A percentile compares a stretch with the other conserved stretches of the same genome.
Conservation (phyloP, 1,284 basidiomycete genomes). For the Pseudozyma flocculosa region DNA sequence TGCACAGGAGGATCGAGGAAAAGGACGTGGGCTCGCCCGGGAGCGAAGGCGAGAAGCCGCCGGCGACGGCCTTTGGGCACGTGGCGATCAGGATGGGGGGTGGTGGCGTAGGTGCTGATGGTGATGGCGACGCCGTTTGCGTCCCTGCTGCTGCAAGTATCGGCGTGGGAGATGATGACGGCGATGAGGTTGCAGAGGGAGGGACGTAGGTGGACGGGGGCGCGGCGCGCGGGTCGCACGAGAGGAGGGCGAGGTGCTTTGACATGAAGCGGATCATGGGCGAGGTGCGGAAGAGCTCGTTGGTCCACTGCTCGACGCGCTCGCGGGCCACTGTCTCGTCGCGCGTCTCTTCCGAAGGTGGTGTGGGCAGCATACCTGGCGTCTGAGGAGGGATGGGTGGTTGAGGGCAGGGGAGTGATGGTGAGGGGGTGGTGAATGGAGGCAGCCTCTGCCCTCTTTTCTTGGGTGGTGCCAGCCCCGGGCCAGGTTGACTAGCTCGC, state of each 20-base stretch:
- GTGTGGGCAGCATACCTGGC: slow-evolving; percentile 16
- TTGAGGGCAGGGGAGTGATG: too few relatives aligned
- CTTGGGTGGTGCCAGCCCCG: too few relatives aligned
- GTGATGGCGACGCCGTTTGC: background rate
- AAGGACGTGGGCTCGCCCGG: slow-evolving; percentile 25
- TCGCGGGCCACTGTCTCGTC: slow-evolving; percentile 27
- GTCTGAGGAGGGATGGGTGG: too few relatives aligned
- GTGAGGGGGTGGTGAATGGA: too few relatives aligned
- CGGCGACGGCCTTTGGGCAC: slow-evolving; percentile 44
- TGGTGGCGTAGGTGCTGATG: background rate
- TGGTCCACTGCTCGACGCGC: slow-evolving; percentile 48
- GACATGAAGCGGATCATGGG: slow-evolving; percentile 58
- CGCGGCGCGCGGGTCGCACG: slow-evolving; percentile 42
- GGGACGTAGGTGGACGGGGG: background rate
- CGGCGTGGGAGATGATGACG: too few relatives aligned
- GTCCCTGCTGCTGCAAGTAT: background rate
- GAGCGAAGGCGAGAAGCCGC: slow-evolving; percentile 48
- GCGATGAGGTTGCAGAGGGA: background rate
- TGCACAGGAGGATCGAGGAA: slow-evolving; percentile 48
- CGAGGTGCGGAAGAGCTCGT: slow-evolving; percentile 48
- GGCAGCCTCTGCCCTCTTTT: too few relatives aligned
- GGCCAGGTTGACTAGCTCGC: too few relatives aligned
- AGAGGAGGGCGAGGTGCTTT: slow-evolving; percentile 49
- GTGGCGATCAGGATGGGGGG: slow-evolving; percentile 40
- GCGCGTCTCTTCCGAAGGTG: slow-evolving; percentile 27